These are phyloP conservation scores for Amaranthus cruentus DNA, from an alignment of 148 eudicot species.

Conservation along the genomic window DNA sequence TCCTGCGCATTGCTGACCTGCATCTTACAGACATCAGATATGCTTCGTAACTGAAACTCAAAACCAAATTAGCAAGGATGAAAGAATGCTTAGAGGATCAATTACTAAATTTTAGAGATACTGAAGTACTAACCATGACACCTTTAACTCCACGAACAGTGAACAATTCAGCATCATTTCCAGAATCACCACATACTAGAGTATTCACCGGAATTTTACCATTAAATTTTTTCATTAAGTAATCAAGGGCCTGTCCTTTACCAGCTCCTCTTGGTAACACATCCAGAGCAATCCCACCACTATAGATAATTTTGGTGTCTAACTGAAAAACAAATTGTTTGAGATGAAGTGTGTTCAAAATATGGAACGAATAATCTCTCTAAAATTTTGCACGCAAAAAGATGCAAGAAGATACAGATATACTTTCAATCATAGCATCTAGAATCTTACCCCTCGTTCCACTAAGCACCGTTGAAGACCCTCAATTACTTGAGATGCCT, in stretches of 20 bases:
- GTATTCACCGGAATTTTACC: constrained; percentile 48
- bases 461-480: constrained; percentile 37
- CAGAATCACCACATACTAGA: constrained; percentile 73
- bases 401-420: background rate
- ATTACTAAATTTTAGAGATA: background rate
- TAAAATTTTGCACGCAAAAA: background rate
- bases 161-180: constrained; percentile 70
- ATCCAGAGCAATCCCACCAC: constrained; percentile 66
- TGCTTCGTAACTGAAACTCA: background rate
- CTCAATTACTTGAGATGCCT: constrained; percentile 50
- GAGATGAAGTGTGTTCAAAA: background rate
- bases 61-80: background rate
- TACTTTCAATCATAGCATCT: background rate
- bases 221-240: constrained; percentile 54
- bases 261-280: constrained; percentile 69
- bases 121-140: constrained; percentile 52
- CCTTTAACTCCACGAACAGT: constrained; percentile 60
- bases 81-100: background rate
- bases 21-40: constrained; percentile 16
- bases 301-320: constrained; percentile 61
- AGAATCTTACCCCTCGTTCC: constrained; percentile 50
- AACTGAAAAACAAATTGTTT: constrained; percentile 32
- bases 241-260: constrained; percentile 70
- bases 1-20: constrained; percentile 76
- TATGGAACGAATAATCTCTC: background rate